Conservation (phyloP, 441 rosid species). For the Croton laevigatus region DNA sequence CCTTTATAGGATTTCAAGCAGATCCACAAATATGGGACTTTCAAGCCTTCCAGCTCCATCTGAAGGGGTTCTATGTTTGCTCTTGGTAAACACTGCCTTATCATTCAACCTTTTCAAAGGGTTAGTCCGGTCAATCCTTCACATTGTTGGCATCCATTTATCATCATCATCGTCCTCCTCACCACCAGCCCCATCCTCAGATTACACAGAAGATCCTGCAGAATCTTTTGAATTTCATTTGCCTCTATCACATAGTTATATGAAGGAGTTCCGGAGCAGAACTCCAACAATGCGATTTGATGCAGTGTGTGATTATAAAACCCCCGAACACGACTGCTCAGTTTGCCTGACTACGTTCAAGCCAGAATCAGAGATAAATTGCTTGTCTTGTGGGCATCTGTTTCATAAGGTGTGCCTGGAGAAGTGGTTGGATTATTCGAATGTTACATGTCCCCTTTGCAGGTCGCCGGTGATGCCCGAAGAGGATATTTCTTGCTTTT, state of each 20-base stretch:
- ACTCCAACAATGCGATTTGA: slow-evolving; percentile 53
- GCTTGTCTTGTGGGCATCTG: slow-evolving; percentile 73
- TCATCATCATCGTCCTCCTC: slow-evolving; percentile 30
- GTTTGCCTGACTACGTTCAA: slow-evolving; percentile 70
- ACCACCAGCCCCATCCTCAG: slow-evolving; percentile 26
- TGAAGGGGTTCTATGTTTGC: slow-evolving; percentile 77
- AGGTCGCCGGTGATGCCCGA: slow-evolving; percentile 67
- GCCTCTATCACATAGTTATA: slow-evolving; percentile 45
- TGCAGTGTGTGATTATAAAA: slow-evolving; percentile 39
- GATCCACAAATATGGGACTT: slow-evolving; percentile 56
- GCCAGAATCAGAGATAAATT: slow-evolving; percentile 72
- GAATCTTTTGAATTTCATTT: slow-evolving; percentile 42
- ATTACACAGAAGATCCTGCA: slow-evolving; percentile 30
- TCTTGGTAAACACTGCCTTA: slow-evolving; percentile 80
- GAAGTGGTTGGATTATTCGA: slow-evolving; percentile 85
- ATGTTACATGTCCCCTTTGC: slow-evolving; percentile 85
- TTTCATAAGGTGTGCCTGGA: slow-evolving; percentile 86
- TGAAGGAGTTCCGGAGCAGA: slow-evolving; percentile 60
- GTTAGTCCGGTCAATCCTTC: slow-evolving; percentile 63
- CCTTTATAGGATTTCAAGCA: slow-evolving; percentile 1
- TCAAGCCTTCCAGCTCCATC: slow-evolving; percentile 92
- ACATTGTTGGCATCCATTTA: slow-evolving; percentile 57
- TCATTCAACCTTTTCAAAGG: slow-evolving; percentile 75
- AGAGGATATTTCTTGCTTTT: slow-evolving; percentile 49
- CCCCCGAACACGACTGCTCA: slow-evolving; percentile 62